Base-by-base conservation (phyloP, 768 basidiomycete species). In the Suillus bovinus region DNA sequence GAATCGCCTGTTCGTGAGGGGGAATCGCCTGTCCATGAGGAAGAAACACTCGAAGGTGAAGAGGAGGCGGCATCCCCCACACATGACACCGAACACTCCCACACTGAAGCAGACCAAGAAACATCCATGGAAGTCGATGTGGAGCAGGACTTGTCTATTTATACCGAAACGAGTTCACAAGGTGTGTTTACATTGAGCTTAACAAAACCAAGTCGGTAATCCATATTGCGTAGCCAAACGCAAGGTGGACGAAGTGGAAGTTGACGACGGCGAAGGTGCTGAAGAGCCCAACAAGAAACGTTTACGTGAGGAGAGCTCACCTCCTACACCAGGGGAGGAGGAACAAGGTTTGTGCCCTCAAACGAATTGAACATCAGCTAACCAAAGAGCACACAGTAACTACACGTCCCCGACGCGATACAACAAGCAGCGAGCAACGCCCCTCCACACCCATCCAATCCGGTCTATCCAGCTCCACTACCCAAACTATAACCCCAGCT, bases 241-340 rank as follows among this genome's bases (percentile, higher is more conserved):
- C 31, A 89, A 89, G 68, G 83, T 82, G 2, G 85, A 84, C 61
- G 73, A 89, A 67, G 83, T 82, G 2, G 73, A 89, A 67, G 83
- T 82, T 2, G 85, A 84, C 61, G 73, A 70, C n/a, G 63, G 74
- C 16, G 81, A 67, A 42, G 69, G 71, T 4, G 83, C 68, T 74
- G 79, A 50, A 14, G 77, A 77, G 20, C 81, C 82, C 24, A 85
- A 86, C 20, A 80, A 74, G 61, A 90, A 90, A 72, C 80, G 85
- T 47, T 55, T 71, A 5, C 79, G 89, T n/a, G 89, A 89, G 66
- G 87, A 87, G 31, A 90, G 88, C 0, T 87, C 88, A 67, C 82
- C 85, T 11, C 34, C 55, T 17, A 39, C 17, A 17, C 78, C 78
- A 1, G 87, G 88, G 5, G 89, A 89, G 44, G 88, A 88, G 38